Percentiles rank a stretch among this genome's conserved stretches.
Conservation (phyloP, 345 rosid genomes). For the Moringa oleifera region DNA sequence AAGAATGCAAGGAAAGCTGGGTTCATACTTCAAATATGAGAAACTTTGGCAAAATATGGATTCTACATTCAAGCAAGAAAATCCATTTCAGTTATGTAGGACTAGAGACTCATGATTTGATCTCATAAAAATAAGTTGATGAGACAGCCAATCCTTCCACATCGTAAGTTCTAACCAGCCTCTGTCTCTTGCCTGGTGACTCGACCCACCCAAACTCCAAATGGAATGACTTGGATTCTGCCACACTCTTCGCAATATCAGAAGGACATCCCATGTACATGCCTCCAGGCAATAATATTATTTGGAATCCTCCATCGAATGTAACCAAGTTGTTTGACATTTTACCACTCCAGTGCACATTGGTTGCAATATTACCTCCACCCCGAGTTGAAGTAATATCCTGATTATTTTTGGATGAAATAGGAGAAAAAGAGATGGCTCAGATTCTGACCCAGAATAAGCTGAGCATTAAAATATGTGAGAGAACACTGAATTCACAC, state of each 20-base stretch:
- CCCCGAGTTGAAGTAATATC: constrained; percentile 41
- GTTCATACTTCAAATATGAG: not conserved
- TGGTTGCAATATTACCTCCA: constrained; percentile 34
- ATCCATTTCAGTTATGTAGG: not conserved
- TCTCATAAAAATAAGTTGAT: constrained; percentile 69
- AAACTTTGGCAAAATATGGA: no score
- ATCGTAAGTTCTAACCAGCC: constrained; percentile 76
- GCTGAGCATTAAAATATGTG: not conserved
- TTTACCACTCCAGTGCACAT: constrained; percentile 62
- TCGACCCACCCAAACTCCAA: constrained; percentile 89
- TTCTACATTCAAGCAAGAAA: not conserved
- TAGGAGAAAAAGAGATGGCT: not conserved
- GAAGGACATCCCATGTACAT: constrained; percentile 88
- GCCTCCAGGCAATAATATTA: constrained; percentile 71
- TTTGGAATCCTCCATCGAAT: constrained; percentile 70
- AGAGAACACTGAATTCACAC: not conserved
- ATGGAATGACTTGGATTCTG: constrained; percentile 72
- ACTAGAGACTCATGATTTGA: constrained; percentile 34
- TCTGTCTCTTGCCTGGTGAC: constrained; percentile 58
- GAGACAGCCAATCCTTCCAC: constrained; percentile 84
- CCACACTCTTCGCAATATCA: constrained; percentile 56
- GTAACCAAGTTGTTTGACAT: constrained; percentile 47
- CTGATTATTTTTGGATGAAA: constrained; percentile 24
- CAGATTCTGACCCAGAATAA: not conserved
- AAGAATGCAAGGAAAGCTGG: no score